Percentiles rank a stretch among this genome's conserved stretches.
Evolutionary conservation across 495 filamentous ascomycete species (phyloP).

Genomic region (Podospora fimiseda): DNA sequence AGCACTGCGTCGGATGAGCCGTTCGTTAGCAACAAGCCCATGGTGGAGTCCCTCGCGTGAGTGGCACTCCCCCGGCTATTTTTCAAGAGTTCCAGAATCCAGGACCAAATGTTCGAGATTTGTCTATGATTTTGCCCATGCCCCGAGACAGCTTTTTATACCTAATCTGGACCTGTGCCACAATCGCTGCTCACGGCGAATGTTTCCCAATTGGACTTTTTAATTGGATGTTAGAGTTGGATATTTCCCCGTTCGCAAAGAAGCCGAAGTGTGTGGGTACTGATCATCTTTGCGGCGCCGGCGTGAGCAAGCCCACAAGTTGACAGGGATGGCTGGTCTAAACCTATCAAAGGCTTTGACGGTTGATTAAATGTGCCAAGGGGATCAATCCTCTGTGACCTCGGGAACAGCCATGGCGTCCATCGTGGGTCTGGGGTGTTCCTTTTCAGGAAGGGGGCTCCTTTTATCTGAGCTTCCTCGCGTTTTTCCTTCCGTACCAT

Average conservation of each 20-base stretch:
- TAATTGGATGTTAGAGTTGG: background rate
- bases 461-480: constrained; percentile 13
- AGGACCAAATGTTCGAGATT: background rate
- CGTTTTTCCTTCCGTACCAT: constrained; percentile 14
- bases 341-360: constrained; percentile 10
- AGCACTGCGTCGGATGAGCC: constrained; percentile 3
- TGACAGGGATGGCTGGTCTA: background rate
- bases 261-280: constrained; percentile 1
- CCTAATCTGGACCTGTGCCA: too few species aligned
- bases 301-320: background rate
- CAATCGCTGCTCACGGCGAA: background rate
- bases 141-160: too few species aligned
- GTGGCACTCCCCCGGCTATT: background rate
- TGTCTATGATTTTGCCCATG: too few species aligned
- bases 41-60: background rate
- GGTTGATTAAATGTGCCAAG: constrained; percentile 8
- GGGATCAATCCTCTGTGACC: constrained; percentile 9
- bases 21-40: background rate
- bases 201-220: background rate
- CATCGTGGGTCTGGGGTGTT: constrained; percentile 7
- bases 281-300: constrained; percentile 8
- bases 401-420: constrained; percentile 20
- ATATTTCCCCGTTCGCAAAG: background rate
- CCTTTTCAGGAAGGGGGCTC: background rate
- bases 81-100: background rate